Evolutionary conservation across 2,329 filamentous ascomycete genomes (phyloP), one percentile per base, ranked within the genome.

Genomic region (Claviceps arundinis): DNA sequence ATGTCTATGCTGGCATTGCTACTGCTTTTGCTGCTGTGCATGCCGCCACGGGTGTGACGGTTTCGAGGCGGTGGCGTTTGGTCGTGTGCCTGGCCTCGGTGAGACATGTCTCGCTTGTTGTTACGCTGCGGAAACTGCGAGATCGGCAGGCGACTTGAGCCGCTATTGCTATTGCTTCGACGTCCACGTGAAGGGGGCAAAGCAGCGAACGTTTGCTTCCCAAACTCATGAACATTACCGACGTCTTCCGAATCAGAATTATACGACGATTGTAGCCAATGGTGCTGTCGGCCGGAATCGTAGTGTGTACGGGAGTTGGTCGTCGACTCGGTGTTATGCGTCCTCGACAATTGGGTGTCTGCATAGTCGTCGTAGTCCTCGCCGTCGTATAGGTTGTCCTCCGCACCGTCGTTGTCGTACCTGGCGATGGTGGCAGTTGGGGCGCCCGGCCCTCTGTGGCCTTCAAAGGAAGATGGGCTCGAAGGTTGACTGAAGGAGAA

Each of bases 121-220:
- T 83, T 82, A 61, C 85, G 77, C 56, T 80, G 77, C 45, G 75
- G 74, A 50, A 83, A 68, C 44, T 73, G 73, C 16, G 38, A 37
- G 9, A 76, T 70, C 59, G 79, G 79, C 60, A 84, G 83, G 63
- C 83, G 87, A 38, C 84, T 87, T 38, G 85, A 87, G 64, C 83
- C 86, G 72, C 86, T 91, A 64, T 89, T 89, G 69, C 87, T 93
- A 54, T 89, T 89, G 69, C 87, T 93, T 54, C 87, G 80, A 54
- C 84, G 80, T 14, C 80, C 78, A 48, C 79, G 74, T 19, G 78
- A 75, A 37, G 48, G 45, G 19, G 52, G 48, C 40, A 2, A 5
- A 17, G 40, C 45, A 40, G 40, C 42, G 24, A 42, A 37, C 37
- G 9, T 34, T 34, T 38, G 49, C 16, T 38, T 50, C 3, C 26